A percentile compares a stretch with the other conserved stretches of the same genome.
These are phyloP conservation scores for Buxus sempervirens DNA, from an alignment of 164 flowering plant genomes.

Conservation along the genomic window DNA sequence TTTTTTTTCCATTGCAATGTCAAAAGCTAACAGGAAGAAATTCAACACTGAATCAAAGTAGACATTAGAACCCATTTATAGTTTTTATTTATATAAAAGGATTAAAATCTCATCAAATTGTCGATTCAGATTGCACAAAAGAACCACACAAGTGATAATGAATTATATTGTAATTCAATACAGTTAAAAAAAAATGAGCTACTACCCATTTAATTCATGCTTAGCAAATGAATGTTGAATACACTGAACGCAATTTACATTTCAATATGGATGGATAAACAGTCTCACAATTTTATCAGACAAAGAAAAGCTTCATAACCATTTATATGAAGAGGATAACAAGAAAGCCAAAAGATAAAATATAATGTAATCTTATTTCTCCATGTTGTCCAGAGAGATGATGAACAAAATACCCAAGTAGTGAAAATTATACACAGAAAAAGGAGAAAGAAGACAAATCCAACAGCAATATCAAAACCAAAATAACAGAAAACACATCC, in stretches of 20 bases:
- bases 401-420: slow-evolving; percentile 21
- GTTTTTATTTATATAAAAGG: too few relatives aligned
- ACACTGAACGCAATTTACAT: neutral
- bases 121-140: too few relatives aligned
- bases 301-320: neutral
- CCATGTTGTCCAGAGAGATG: slow-evolving; percentile 21
- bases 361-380: neutral
- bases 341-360: neutral
- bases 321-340: neutral
- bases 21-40: too few relatives aligned
- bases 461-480: neutral
- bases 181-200: neutral
- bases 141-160: too few relatives aligned
- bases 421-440: neutral
- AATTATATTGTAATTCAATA: too few relatives aligned
- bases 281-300: neutral
- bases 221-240: neutral
- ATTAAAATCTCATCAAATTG: too few relatives aligned
- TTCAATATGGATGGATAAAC: neutral
- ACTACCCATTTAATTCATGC: neutral
- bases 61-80: too few relatives aligned
- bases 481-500: neutral
- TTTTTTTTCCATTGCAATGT: too few relatives aligned
- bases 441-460: neutral
- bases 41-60: too few relatives aligned